A percentile compares a stretch with the other conserved stretches of the same genome.
Evolutionary conservation across 805 yeast species (phyloP).

Genomic region (Phaffomyces antillensis): DNA sequence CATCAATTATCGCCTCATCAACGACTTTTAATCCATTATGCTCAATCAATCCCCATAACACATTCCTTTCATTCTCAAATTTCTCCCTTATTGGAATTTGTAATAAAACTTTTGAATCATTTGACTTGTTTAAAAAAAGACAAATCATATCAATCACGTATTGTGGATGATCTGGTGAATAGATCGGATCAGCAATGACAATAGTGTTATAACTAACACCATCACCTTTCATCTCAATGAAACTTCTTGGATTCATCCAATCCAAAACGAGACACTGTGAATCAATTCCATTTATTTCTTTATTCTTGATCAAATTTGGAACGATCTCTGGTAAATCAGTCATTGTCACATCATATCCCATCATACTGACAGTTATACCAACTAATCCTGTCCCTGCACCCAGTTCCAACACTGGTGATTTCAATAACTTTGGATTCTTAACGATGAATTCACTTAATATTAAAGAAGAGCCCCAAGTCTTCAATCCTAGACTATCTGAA

Average conservation of each 20-base stretch:
- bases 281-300: conserved; percentile 40
- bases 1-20: conserved; percentile 36
- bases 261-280: conserved; percentile 52
- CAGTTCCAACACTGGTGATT: conserved; percentile 49
- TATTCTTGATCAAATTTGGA: conserved; percentile 56
- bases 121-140: conserved; percentile 31
- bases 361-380: conserved; percentile 59
- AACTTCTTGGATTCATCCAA: conserved; percentile 60
- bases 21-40: conserved; percentile 25
- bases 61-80: conserved; percentile 57
- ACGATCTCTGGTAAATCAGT: conserved; percentile 81
- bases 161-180: conserved; percentile 73
- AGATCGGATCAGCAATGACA: conserved; percentile 82
- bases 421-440: conserved; percentile 22
- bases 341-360: conserved; percentile 39
- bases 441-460: conserved; percentile 53
- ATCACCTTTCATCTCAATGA: conserved; percentile 26
- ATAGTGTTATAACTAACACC: conserved; percentile 44
- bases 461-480: conserved; percentile 94
- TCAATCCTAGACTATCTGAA: conserved; percentile 79
- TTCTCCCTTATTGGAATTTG: conserved; percentile 70
- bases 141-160: conserved; percentile 59
- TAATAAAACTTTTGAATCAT: conserved; percentile 44
- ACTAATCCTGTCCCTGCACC: conserved; percentile 95
- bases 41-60: conserved; percentile 49